Conservation (phyloP, 257 asterid genomes). For the Penstemon eatonii region DNA sequence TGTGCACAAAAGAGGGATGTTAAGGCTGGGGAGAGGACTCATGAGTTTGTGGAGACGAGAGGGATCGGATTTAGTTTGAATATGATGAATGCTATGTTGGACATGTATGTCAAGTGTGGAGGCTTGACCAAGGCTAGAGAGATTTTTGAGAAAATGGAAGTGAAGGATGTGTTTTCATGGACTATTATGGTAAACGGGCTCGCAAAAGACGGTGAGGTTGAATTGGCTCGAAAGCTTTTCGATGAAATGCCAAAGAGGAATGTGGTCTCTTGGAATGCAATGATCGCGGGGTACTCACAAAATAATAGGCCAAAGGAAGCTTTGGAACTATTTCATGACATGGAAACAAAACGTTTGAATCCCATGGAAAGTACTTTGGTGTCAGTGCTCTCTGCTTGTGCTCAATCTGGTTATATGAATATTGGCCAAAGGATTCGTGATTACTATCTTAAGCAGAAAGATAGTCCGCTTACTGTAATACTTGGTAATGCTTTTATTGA, state of each 20-base stretch:
- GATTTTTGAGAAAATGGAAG: constrained; percentile 54
- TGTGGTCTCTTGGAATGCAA: constrained; percentile 77
- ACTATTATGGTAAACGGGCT: constrained; percentile 74
- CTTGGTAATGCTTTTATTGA: constrained; percentile 65
- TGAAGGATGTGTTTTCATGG: constrained; percentile 74
- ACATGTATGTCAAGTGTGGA: constrained; percentile 80
- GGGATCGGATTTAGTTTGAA: constrained; percentile 46
- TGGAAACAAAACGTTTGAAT: constrained; percentile 52
- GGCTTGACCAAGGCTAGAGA: constrained; percentile 50
- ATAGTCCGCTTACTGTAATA: constrained; percentile 39
- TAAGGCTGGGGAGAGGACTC: constrained; percentile 45
- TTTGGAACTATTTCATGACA: constrained; percentile 50
- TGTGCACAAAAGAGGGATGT: constrained; percentile 69
- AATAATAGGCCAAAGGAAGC: constrained; percentile 67
- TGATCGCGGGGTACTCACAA: constrained; percentile 76
- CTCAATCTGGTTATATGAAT: constrained; percentile 63
- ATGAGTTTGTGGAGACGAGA: constrained; percentile 41
- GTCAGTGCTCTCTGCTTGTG: constrained; percentile 76
- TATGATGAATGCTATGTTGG: constrained; percentile 65
- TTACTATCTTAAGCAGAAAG: constrained; percentile 46
- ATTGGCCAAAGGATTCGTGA: constrained; percentile 45
- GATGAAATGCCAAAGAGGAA: constrained; percentile 69
- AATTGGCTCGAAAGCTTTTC: constrained; percentile 54
- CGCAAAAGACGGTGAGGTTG: constrained; percentile 62
- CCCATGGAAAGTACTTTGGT: constrained; percentile 69